Evolutionary conservation across 1,139 yeast genomes (phyloP), one percentile per base, ranked within the genome.

Genomic region (Entelexis paramagnoliae): DNA sequence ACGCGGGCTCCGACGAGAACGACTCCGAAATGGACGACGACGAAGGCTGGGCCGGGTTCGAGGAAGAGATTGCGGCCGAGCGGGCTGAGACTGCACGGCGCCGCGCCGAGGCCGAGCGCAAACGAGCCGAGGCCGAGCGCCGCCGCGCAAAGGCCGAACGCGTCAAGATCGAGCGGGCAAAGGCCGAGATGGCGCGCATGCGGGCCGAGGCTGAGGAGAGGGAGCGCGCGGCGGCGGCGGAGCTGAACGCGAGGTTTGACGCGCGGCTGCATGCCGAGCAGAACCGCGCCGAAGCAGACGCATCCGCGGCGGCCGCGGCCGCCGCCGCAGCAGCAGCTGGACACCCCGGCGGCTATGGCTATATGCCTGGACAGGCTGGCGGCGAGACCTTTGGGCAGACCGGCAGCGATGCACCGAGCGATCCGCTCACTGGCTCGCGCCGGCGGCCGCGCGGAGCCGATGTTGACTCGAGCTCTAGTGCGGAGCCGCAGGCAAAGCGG

Each of bases 61-160:
- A n/a, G n/a, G n/a, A n/a, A n/a, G n/a, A n/a, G n/a, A n/a, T n/a
- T n/a, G n/a, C n/a, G n/a, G n/a, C n/a, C n/a, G n/a, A 35, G 16
- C 34, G 29, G 34, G 45, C 45, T 8, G 34, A 41, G 26, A n/a
- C 45, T 4, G 45, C 17, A 26, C 45, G 45, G 16, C 34, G 35
- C 5, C 35, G 45, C 29, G 45, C 45, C 4, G 45, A 41, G 30
- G n/a, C 45, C 7, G 45, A 41, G 26, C 33, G 34, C 4, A 41
- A 29, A 17, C 5, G 7, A 17, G 45, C 45, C 13, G 34, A 28
- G 17, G 6, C 26, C 24, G 34, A 41, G 34, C 45, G 16, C 26
- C 33, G 26, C 5, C 45, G 45, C 16, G 45, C 45, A 10, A 29
- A 9, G 34, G 4, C 35, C 26, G 45, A 41, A 26, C 35, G 26